Conservation (phyloP, 805 yeast species). For the Lachancea cidri region DNA sequence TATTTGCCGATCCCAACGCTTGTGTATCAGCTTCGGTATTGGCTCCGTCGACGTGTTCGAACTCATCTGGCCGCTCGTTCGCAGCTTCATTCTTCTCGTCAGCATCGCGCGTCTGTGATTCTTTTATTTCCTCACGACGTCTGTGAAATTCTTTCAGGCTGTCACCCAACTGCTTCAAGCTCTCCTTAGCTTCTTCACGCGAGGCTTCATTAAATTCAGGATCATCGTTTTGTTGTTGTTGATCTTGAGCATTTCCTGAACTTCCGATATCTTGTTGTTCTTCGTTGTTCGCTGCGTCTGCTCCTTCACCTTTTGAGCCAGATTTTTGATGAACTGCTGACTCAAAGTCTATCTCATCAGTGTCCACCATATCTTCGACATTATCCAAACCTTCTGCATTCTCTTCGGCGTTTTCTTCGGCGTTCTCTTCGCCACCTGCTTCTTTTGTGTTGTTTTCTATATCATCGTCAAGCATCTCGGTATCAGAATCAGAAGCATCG, state of each 20-base stretch:
- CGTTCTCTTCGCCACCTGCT: conserved; percentile 31
- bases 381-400: conserved; percentile 44
- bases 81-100: conserved; percentile 47
- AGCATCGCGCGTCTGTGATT: conserved; percentile 49
- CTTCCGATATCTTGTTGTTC: conserved; percentile 68
- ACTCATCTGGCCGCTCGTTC: conserved; percentile 74
- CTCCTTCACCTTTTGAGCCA: conserved; percentile 59
- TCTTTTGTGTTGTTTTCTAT: conserved; percentile 11
- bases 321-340: conserved; percentile 55
- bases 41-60: conserved; percentile 77
- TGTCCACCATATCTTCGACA: conserved; percentile 39
- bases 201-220: conserved; percentile 46
- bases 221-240: conserved; percentile 36
- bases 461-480: conserved; percentile 25
- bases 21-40: conserved; percentile 78
- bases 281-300: conserved; percentile 49
- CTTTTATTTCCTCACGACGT: conserved; percentile 81
- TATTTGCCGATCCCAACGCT: conserved; percentile 85
- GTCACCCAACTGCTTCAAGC: conserved; percentile 86
- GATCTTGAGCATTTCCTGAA: conserved; percentile 48
- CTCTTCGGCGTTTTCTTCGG: conserved; percentile 39
- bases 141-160: conserved; percentile 87
- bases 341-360: conserved; percentile 48
- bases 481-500: conserved; percentile 31
- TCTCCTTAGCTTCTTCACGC: conserved; percentile 64